These are phyloP conservation scores for Alliaria petiolata DNA, from an alignment of 345 rosid genomes.

Conservation along the genomic window DNA sequence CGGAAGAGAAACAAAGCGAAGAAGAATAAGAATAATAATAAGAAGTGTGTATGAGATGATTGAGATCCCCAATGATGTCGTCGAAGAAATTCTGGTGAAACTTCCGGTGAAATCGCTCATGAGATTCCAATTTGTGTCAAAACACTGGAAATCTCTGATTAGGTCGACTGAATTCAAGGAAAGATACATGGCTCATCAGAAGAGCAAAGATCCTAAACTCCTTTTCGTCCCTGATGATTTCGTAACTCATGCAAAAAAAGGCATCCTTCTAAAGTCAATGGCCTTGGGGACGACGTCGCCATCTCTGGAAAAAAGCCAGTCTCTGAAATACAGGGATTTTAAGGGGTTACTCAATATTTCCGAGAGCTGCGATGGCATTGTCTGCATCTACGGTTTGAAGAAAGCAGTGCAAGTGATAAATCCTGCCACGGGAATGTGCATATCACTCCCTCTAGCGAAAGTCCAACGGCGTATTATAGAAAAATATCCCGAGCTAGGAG, in stretches of 20 bases:
- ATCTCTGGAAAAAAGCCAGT: neutral
- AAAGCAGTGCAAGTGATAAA: neutral
- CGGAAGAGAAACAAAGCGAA: neutral
- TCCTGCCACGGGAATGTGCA: neutral
- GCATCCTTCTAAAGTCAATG: no score
- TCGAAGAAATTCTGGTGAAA: neutral
- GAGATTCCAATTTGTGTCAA: neutral
- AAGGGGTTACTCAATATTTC: neutral
- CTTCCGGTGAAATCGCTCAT: neutral
- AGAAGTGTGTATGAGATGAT: no score
- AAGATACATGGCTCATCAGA: neutral
- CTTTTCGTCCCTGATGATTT: neutral
- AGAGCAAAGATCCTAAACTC: neutral
- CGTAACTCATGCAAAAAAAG: no score
- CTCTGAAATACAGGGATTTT: neutral
- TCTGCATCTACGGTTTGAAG: neutral
- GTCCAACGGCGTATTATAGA: neutral
- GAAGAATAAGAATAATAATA: no score
- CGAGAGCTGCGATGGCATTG: neutral
- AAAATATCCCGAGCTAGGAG: neutral
- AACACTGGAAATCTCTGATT: neutral
- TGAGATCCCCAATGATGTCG: neutral
- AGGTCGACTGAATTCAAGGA: neutral
- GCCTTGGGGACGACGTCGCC: neutral
- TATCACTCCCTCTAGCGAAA: neutral